phyloP scores from a whole-genome alignment of 495 filamentous ascomycete species.

The Penicillium antarcticum region DNA sequence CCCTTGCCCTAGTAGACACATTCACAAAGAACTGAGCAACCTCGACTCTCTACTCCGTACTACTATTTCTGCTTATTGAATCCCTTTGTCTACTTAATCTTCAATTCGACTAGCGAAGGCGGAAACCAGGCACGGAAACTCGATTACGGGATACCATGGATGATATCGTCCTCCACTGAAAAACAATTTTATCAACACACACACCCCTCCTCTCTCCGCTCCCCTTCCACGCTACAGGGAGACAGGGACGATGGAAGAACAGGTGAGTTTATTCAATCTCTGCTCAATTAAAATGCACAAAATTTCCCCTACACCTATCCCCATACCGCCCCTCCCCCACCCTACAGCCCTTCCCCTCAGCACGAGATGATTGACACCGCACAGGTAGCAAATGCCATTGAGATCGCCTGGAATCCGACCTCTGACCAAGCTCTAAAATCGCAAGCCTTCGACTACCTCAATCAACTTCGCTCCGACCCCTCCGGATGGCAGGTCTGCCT shows the following conservation, averaged over 20 bases:
- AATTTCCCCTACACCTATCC: slow-evolving; percentile 15
- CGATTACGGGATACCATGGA: slow-evolving; percentile 28
- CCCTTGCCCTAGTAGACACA: slow-evolving; percentile 3
- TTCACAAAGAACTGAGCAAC: background rate
- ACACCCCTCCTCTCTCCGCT: slow-evolving; percentile 13
- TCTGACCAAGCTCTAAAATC: slow-evolving; percentile 70
- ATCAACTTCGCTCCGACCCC: slow-evolving; percentile 72
- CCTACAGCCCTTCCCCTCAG: slow-evolving; percentile 23
- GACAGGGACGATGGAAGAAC: slow-evolving; percentile 50
- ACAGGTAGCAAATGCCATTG: slow-evolving; percentile 87
- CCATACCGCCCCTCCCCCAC: slow-evolving; percentile 15
- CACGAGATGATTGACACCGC: slow-evolving; percentile 13
- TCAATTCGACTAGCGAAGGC: slow-evolving; percentile 17
- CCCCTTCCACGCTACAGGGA: slow-evolving; percentile 33
- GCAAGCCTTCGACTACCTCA: slow-evolving; percentile 86
- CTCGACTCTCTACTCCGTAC: background rate
- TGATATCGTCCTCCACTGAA: slow-evolving; percentile 26
- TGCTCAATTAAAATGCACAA: slow-evolving; percentile 12
- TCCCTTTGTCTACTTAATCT: background rate
- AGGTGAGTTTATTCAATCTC: slow-evolving; percentile 31
- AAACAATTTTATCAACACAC: slow-evolving; percentile 30
- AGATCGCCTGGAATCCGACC: slow-evolving; percentile 78
- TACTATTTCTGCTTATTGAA: background rate
- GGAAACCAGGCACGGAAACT: slow-evolving; percentile 23
- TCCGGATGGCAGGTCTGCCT: slow-evolving; percentile 85